Evolutionary conservation across 2,329 filamentous ascomycete species (phyloP), one percentile per base, ranked within the genome.

Genomic region (Aspergillus ruber): DNA sequence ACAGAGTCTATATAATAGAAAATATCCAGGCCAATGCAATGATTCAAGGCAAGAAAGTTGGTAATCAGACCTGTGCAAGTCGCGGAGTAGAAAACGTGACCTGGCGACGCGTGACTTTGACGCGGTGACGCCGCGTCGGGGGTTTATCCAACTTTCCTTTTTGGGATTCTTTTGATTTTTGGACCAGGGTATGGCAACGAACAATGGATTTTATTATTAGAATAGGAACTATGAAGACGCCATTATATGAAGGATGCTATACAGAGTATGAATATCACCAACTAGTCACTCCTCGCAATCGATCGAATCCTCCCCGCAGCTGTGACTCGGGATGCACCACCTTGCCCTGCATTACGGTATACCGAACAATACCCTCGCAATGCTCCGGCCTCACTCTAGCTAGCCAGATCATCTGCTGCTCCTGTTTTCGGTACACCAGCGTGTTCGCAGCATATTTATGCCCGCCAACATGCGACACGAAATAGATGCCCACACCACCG

Each of bases 391-490:
- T 72, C n/a, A 95, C 81, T 44, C 90, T 75, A n/a, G 87, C 90
- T 38, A 95, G 75, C 90, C 90, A 95, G 56, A 95, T 91, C 65
- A 68, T 66, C 50, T 68, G 66, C 50, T 64, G 60, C 51, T 61
- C 60, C 42, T 66, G 69, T 49, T 62, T 79, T 15, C 90, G 79
- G 66, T 96, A 96, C 1, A 96, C 74, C 72, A 96, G 84, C 54
- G 95, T 82, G 62, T 96, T 96, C 23, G 90, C 90, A 42, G 84
- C 84, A 72, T 91, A 96, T 74, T 95, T 95, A 74, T 96, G 90
- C 0, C 90, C 91, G 29, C 91, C 90, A 4, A 95, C 88, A 63
- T 96, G 90, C 50, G 83, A 90, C 56, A 95, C 90, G 63, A 91
- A 95, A 72, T 93, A 94, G 50, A 95, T 87, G 1, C 88, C 90